These are phyloP conservation scores for Penicillium taxi DNA, from an alignment of 495 filamentous ascomycete genomes.

Conservation along the genomic window DNA sequence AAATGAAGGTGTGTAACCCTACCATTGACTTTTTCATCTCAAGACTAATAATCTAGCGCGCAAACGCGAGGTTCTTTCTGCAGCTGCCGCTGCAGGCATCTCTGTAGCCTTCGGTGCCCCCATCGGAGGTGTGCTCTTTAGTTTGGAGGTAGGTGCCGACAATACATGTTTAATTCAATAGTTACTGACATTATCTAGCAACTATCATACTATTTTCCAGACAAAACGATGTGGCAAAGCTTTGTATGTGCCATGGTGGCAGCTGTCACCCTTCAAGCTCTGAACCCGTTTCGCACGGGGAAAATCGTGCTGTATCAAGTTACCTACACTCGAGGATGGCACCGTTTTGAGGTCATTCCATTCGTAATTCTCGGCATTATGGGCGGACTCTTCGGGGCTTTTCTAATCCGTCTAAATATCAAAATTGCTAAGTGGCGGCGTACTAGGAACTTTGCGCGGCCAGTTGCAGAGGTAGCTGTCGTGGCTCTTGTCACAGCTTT, in stretches of 20 bases:
- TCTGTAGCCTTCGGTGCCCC: slow-evolving; percentile 97
- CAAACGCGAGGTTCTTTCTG: slow-evolving; percentile 92
- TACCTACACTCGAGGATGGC: slow-evolving; percentile 86
- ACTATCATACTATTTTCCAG: slow-evolving; percentile 96
- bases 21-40: neutral
- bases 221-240: slow-evolving; percentile 99
- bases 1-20: slow-evolving; percentile 65
- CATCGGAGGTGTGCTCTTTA: slow-evolving; percentile 89
- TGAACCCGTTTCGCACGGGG: slow-evolving; percentile 92
- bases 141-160: slow-evolving; percentile 58
- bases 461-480: slow-evolving; percentile 65
- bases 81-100: slow-evolving; percentile 88
- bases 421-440: slow-evolving; percentile 75
- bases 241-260: slow-evolving; percentile 99
- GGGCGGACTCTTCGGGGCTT: slow-evolving; percentile 84
- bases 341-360: slow-evolving; percentile 87
- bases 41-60: slow-evolving; percentile 49
- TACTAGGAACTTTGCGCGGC: slow-evolving; percentile 44
- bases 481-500: slow-evolving; percentile 75
- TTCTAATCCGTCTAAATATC: slow-evolving; percentile 95
- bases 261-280: slow-evolving; percentile 81
- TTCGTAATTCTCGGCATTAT: slow-evolving; percentile 82
- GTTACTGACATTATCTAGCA: slow-evolving; percentile 42
- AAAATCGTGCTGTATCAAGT: slow-evolving; percentile 97
- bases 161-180: neutral